A percentile compares a stretch with the other conserved stretches of the same genome.
phyloP scores from a whole-genome alignment of 2,329 filamentous ascomycete species.

The Colletotrichum simmondsii region DNA sequence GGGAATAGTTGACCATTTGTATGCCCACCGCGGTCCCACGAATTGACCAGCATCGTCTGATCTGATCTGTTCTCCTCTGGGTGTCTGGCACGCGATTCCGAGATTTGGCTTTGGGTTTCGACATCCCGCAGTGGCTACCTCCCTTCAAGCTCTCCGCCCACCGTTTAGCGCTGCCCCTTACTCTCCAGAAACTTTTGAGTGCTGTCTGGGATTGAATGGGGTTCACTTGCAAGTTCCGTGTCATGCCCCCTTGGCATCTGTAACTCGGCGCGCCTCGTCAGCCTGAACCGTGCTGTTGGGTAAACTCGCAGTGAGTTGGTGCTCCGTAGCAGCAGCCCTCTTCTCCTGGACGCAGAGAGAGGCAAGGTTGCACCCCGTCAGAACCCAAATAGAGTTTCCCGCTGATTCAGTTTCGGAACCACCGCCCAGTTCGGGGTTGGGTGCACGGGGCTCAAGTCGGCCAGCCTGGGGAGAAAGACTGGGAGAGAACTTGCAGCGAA shows the following conservation, averaged over 20 bases:
- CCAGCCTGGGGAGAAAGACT: neutral
- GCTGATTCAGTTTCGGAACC: slow-evolving; percentile 32
- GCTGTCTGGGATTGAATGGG: slow-evolving; percentile 33
- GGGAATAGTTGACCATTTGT: slow-evolving; percentile 20
- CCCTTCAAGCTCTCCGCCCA: neutral
- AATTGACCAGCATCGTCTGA: slow-evolving; percentile 12
- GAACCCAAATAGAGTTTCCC: slow-evolving; percentile 14
- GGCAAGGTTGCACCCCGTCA: slow-evolving; percentile 20
- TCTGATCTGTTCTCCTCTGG: neutral
- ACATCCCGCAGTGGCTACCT: neutral
- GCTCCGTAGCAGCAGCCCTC: neutral
- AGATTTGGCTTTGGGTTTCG: neutral
- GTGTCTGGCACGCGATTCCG: neutral
- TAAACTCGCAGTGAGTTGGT: neutral
- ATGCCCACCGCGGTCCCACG: neutral
- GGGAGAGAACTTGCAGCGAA: neutral
- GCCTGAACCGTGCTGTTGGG: slow-evolving; percentile 19
- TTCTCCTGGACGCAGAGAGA: neutral
- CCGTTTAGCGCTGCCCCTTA: slow-evolving; percentile 12
- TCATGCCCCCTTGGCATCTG: slow-evolving; percentile 26
- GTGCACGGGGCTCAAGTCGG: slow-evolving; percentile 2
- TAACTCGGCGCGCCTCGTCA: slow-evolving; percentile 22
- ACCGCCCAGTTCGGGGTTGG: neutral
- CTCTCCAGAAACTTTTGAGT: slow-evolving; percentile 23
- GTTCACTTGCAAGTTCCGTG: slow-evolving; percentile 6